These are phyloP conservation scores for Teunomyces lycoperdinae DNA, from an alignment of 805 yeast genomes.

Conservation along the genomic window DNA sequence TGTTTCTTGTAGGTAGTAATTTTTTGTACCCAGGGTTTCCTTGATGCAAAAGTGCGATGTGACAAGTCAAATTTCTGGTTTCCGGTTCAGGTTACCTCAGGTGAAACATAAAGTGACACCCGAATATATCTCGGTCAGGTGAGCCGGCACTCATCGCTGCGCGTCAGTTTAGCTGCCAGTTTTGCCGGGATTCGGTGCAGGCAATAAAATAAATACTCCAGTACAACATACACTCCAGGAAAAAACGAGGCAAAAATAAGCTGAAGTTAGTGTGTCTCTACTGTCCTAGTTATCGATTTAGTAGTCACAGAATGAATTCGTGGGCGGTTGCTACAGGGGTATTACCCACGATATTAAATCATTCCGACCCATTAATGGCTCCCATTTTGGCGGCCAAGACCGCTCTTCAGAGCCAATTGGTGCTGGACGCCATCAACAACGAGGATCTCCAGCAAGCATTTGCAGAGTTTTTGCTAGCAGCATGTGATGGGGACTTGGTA, in stretches of 20 bases:
- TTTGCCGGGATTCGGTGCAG: background rate
- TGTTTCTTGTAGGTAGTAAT: background rate
- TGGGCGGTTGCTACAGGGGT: conserved; percentile 1
- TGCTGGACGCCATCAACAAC: background rate
- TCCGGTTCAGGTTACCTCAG: background rate
- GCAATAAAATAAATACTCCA: background rate
- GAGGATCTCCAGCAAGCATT: conserved; percentile 5
- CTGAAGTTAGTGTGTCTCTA: background rate
- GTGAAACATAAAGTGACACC: background rate
- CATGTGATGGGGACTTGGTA: conserved; percentile 38
- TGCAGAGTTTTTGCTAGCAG: conserved; percentile 28
- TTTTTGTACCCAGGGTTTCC: background rate
- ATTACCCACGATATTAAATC: conserved; percentile 9
- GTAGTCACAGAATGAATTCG: background rate
- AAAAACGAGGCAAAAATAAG: background rate
- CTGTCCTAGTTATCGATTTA: background rate
- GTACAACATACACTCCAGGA: background rate
- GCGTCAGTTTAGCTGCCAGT: background rate
- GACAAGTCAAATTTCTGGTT: background rate
- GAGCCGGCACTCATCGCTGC: background rate
- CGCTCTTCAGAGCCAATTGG: conserved; percentile 11
- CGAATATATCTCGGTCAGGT: background rate
- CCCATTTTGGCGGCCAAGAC: conserved; percentile 27
- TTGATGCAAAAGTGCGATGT: background rate
- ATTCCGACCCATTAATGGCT: conserved; percentile 25